Evolutionary conservation across 2,329 filamentous ascomycete species (phyloP).

Genomic region (Colletotrichum lupini): DNA sequence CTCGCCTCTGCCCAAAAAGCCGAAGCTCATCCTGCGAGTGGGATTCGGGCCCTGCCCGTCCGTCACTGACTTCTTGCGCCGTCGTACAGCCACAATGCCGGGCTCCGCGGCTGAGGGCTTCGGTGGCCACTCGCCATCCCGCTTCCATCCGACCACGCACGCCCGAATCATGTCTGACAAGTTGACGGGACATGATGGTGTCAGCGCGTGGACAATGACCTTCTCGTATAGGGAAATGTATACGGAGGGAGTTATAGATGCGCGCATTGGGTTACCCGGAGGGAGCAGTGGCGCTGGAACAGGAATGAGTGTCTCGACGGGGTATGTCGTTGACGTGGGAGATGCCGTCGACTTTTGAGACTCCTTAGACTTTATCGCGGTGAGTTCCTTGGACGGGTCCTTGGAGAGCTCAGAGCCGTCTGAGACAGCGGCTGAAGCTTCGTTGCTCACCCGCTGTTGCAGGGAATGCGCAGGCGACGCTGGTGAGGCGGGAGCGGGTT

Average conservation of each 20-base stretch:
- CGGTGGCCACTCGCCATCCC: conserved; percentile 93
- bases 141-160: conserved; percentile 91
- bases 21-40: conserved; percentile 59
- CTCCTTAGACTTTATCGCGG: conserved; percentile 46
- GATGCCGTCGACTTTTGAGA: conserved; percentile 44
- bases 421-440: conserved; percentile 51
- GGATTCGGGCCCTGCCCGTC: conserved; percentile 40
- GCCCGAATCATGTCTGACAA: conserved; percentile 82
- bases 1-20: conserved; percentile 53
- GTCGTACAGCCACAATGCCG: conserved; percentile 50
- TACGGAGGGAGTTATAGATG: conserved; percentile 77
- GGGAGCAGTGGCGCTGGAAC: conserved; percentile 80
- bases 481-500: conserved; percentile 41
- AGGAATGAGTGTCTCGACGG: conserved; percentile 75
- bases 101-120: conserved; percentile 62
- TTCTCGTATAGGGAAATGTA: conserved; percentile 92
- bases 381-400: conserved; percentile 47
- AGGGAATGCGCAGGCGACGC: conserved; percentile 34
- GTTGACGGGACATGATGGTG: conserved; percentile 90
- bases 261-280: conserved; percentile 78
- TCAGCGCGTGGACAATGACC: conserved; percentile 81
- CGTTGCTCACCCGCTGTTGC: conserved; percentile 40
- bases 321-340: conserved; percentile 46
- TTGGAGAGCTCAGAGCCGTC: conserved; percentile 55
- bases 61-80: conserved; percentile 49